Conservation (phyloP, 2,329 filamentous ascomycete genomes). For the Apiospora rasikravindrae region DNA sequence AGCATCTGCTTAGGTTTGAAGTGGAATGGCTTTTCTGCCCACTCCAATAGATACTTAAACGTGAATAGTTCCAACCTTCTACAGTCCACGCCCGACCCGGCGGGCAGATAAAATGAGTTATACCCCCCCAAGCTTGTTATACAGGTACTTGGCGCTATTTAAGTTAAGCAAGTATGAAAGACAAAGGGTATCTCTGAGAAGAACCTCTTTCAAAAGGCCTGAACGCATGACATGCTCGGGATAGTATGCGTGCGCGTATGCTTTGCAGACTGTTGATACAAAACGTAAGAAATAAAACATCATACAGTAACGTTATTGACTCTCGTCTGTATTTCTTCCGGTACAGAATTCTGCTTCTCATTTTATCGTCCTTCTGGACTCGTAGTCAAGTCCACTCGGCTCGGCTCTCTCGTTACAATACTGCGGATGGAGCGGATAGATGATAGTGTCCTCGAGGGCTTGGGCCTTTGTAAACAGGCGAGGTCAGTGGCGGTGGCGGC, state of each 20-base stretch:
- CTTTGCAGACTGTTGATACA: not conserved
- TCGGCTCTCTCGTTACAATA: not conserved
- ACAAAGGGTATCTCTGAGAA: slow-evolving; percentile 1
- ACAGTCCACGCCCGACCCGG: not conserved
- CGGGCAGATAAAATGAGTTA: not conserved
- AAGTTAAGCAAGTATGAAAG: not conserved
- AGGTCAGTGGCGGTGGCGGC: not conserved
- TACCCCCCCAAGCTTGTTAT: not conserved
- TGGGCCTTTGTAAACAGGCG: not conserved
- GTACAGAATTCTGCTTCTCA: not conserved
- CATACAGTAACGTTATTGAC: not conserved
- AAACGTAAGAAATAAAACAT: not conserved
- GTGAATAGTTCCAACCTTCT: not conserved
- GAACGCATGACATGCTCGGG: not conserved
- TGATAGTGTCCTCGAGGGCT: not conserved
- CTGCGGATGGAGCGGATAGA: not conserved
- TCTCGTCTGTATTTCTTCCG: not conserved
- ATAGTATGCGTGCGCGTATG: not conserved
- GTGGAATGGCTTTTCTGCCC: not conserved
- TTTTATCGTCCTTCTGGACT: not conserved
- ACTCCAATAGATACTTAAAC: not conserved
- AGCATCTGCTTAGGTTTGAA: not conserved
- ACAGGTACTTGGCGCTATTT: not conserved
- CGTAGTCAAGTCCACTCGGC: not conserved
- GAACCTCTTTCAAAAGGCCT: slow-evolving; percentile 1